Base-by-base conservation (phyloP, 169 alveolate genomes). In the Eimeria falciformis region DNA sequence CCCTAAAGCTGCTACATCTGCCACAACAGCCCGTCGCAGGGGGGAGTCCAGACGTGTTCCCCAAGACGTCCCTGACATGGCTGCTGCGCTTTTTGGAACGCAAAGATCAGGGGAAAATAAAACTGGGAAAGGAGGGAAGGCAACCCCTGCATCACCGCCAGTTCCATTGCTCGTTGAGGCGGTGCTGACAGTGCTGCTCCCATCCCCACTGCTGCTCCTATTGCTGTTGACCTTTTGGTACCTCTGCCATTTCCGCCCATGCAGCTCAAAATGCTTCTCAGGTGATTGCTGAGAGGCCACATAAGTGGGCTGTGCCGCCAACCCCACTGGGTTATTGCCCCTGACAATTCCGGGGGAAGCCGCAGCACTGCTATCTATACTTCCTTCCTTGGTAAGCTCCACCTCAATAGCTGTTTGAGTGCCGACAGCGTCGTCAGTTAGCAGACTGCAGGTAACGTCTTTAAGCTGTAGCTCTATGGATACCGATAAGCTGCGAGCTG, bases 361-460 rank as follows among this genome's bases (percentile, higher is more conserved):
- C n/a, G 7, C n/a, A 50, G 62, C 62, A 50, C n/a, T 50, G 62
- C 62, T 11, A 14, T 50, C 69, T 47, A 23, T 0, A 17, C 86
- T 47, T 25, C 14, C 56, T 5, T 50, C 53, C 50, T 50, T 71
- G 1, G 56, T 21, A n/a, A 17, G 3, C 53, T 50, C 88, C 23
- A 23, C 14, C 17, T 79, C 88, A 4, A 50, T 71, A 2, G 88
- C 73, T 62, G 47, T 50, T 14, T 27, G 7, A 45, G 75, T 47
- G 33, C 73, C 88, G 23, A 25, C 56, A 9, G 89, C 88, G 27
- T 89, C 93, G 17, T 65, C 79, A 3, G 89, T 75, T 17, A 89
- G 89, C 69, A 75, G 43, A 40, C 75, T 89, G 75, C 84, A 65
- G 12, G 93, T 73, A 7, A 89, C 84, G 68, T 89, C 93, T 17